Base-by-base conservation (phyloP, 768 basidiomycete species). In the Macrolepiota dolichaula region DNA sequence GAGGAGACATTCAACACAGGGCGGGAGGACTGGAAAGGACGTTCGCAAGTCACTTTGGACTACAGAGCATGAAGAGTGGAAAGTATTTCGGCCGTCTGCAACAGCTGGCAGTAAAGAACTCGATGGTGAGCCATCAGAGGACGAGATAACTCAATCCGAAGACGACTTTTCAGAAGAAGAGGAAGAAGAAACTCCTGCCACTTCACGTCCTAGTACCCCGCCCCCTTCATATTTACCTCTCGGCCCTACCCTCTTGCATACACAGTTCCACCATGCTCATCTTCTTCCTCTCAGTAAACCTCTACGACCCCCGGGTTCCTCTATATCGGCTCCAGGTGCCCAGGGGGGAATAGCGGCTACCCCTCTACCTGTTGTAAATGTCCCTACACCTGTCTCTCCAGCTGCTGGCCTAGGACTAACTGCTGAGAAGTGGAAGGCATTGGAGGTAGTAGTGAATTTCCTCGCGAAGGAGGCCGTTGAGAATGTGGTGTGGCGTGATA, bases 301-400 rank as follows among this genome's bases (percentile, higher is more conserved):
- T 3, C 73, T 91, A 2, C 82, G 84, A 1, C 82, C 86, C 0
- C 85, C 85, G 0, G 87, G 79, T 1, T 76, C 82, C 27, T 52
- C 59, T 11, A 60, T 52, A 27, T 10, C 78, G 78, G 25, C 76
- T 81, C 2, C 77, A 77, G 12, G 78, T 81, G 9, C 77, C 79
- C 50, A 75, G 76, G 64, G 49, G 15, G 46, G 11, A 53, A 75
- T 79, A 3, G 73, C 77, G 0, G 68, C 75, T 15, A 71, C 77
- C 13, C 68, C 78, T 35, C 73, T 70, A 2, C 69, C 67, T 13
- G 54, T 72, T 9, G 66, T 67, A 9, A 79, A 77, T 12, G 91
- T 88, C 0, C 91, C 91, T 0, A 94, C 92, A 0, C 92, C 92
- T 1, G 90, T 94, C 2, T 94, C 92, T 0, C 92, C 92, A 19